A percentile compares a stretch with the other conserved stretches of the same genome.
Evolutionary conservation across 225 moss, liverwort and hornwort genomes (phyloP).

Genomic region (Takakia lepidozioides): DNA sequence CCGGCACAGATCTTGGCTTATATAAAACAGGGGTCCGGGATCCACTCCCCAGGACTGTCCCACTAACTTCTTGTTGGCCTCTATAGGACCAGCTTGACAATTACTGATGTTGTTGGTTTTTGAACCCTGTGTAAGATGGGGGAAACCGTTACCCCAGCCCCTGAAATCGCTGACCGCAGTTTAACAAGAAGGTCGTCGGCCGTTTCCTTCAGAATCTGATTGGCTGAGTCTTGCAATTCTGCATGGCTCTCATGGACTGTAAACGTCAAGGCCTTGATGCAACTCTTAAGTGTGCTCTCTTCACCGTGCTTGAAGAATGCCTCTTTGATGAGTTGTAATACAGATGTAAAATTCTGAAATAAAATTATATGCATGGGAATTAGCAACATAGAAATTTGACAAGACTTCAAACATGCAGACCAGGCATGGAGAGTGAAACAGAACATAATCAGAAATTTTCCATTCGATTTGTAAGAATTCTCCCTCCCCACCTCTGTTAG

Average conservation of each 20-base stretch:
- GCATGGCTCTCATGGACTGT: slow-evolving; percentile 84
- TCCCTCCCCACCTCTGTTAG: no score
- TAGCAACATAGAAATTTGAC: not conserved
- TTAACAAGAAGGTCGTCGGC: slow-evolving; percentile 80
- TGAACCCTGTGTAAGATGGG: no score
- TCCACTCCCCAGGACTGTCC: no score
- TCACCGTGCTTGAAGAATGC: slow-evolving; percentile 98
- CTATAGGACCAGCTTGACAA: no score
- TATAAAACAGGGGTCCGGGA: no score
- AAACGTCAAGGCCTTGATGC: slow-evolving; percentile 80
- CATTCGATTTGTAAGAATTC: no score
- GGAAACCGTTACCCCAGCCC: slow-evolving; percentile 38
- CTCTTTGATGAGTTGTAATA: slow-evolving; percentile 79
- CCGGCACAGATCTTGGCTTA: no score
- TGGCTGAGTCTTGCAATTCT: slow-evolving; percentile 76
- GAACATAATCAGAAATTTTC: no score
- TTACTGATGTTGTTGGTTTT: no score
- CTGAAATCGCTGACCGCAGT: slow-evolving; percentile 63
- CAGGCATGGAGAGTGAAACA: no score
- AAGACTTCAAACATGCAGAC: not conserved
- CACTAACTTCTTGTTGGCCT: no score
- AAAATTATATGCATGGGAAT: not conserved
- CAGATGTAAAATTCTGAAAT: slow-evolving; percentile 61
- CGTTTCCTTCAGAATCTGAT: slow-evolving; percentile 74
- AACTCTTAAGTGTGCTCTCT: slow-evolving; percentile 70